A percentile compares a stretch with the other conserved stretches of the same genome.
These are phyloP conservation scores for Arthrobotrys pseudoclavata DNA, from an alignment of 2,329 filamentous ascomycete genomes.

Conservation along the genomic window DNA sequence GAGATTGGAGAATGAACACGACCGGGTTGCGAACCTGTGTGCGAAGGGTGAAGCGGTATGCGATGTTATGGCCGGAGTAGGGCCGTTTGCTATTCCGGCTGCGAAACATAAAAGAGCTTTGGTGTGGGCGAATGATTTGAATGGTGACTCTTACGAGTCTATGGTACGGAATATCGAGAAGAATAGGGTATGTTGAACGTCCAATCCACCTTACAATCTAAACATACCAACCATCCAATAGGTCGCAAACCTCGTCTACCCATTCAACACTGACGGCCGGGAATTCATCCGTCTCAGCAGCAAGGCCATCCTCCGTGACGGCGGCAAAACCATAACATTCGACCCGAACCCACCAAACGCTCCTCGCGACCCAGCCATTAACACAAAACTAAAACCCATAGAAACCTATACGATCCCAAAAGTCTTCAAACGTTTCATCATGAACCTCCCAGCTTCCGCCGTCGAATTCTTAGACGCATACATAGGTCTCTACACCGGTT, in stretches of 20 bases:
- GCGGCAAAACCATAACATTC: conserved; percentile 70
- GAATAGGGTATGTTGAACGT: conserved; percentile 79
- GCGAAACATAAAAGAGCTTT: conserved; percentile 86
- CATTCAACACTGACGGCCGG: conserved; percentile 74
- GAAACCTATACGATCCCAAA: conserved; percentile 64
- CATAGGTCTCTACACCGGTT: conserved; percentile 82
- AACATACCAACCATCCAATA: background rate
- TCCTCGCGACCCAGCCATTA: conserved; percentile 59
- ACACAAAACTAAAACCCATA: conserved; percentile 56
- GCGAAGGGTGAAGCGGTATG: conserved; percentile 87
- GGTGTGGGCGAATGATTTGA: conserved; percentile 97
- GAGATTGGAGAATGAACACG: conserved; percentile 89
- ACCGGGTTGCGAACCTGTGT: conserved; percentile 80
- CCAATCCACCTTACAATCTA: background rate
- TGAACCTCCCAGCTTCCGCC: conserved; percentile 94
- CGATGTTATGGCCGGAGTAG: conserved; percentile 97
- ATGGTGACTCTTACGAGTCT: conserved; percentile 84
- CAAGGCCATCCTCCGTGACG: conserved; percentile 68
- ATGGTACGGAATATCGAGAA: conserved; percentile 77
- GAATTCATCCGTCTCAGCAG: conserved; percentile 82
- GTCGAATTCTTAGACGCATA: conserved; percentile 84
- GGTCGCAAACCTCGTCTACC: conserved; percentile 60
- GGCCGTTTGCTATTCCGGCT: conserved; percentile 92
- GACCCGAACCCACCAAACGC: conserved; percentile 68
- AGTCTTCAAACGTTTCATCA: conserved; percentile 89